Conservation (phyloP, 768 basidiomycete species). For the Postia placenta region DNA sequence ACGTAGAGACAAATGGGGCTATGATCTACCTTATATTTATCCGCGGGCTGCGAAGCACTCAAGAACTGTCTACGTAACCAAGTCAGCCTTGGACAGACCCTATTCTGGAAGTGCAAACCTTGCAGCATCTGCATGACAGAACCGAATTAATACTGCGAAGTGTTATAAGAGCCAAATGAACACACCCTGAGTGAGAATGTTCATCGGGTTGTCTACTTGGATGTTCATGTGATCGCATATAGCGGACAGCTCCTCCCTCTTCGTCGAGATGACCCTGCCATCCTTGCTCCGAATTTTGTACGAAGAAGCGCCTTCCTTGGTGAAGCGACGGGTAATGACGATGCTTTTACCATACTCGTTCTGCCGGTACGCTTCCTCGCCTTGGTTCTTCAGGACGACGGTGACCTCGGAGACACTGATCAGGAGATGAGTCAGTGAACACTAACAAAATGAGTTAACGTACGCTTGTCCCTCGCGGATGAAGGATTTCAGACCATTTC, state of each 20-base stretch:
- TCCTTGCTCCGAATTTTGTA: constrained; percentile 82
- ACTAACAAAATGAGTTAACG: constrained; percentile 17
- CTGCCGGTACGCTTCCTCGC: constrained; percentile 82
- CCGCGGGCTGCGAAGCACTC: constrained; percentile 68
- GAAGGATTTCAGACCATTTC: constrained; percentile 76
- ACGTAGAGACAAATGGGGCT: neutral
- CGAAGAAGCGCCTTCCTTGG: constrained; percentile 61
- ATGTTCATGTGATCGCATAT: constrained; percentile 97
- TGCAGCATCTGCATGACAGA: constrained; percentile 24
- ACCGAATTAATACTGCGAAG: neutral
- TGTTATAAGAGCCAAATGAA: neutral
- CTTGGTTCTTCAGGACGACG: constrained; percentile 82
- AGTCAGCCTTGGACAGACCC: constrained; percentile 9
- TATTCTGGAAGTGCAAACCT: constrained; percentile 15
- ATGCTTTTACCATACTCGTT: constrained; percentile 86
- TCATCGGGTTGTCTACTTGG: constrained; percentile 95
- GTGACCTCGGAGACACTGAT: constrained; percentile 67
- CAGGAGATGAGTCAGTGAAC: neutral
- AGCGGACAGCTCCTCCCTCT: constrained; percentile 77
- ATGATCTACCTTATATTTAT: constrained; percentile 79
- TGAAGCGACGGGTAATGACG: constrained; percentile 75
- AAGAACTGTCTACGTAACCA: constrained; percentile 55
- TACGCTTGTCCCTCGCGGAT: constrained; percentile 81
- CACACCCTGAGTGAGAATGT: constrained; percentile 81
- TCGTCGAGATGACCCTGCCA: constrained; percentile 60